phyloP scores from a whole-genome alignment of 202 grass and related monocot genomes.

The Bolboschoenoplectus hybrid region DNA sequence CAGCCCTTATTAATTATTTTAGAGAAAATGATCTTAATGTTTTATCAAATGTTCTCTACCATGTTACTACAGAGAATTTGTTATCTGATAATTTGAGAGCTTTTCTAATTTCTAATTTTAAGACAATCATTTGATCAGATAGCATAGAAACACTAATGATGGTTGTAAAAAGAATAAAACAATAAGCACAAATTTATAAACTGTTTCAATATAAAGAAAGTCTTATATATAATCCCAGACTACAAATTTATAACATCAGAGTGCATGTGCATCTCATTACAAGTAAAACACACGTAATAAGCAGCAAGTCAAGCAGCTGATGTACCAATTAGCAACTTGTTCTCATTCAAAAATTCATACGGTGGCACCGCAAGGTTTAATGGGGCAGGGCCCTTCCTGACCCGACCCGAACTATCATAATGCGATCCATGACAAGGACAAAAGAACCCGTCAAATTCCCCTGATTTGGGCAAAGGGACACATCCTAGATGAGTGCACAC shows the following conservation, averaged over 20 bases:
- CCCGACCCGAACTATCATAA: constrained; percentile 38
- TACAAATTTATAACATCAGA: constrained; percentile 9
- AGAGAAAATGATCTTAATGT: not conserved
- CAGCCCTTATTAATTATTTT: not conserved
- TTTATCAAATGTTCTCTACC: not conserved
- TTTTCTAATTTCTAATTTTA: not conserved
- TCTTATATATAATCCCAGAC: not conserved
- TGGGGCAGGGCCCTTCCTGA: constrained; percentile 40
- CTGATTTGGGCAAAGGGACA: constrained; percentile 37
- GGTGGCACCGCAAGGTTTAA: constrained; percentile 39
- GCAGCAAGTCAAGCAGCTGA: constrained; percentile 2
- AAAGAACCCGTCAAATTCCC: constrained; percentile 43
- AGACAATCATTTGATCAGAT: not conserved
- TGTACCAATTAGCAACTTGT: constrained; percentile 40
- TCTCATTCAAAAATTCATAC: constrained; percentile 40
- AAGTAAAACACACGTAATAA: constrained; percentile 21
- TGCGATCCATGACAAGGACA: constrained; percentile 43
- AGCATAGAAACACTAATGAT: not conserved
- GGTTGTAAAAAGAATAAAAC: not conserved
- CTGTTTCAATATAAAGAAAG: not conserved
- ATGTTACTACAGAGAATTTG: not conserved
- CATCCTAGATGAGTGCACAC: no score
- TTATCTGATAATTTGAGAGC: not conserved
- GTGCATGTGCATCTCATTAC: not conserved
- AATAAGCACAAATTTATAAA: not conserved